phyloP scores from a whole-genome alignment of 1,284 basidiomycete genomes.

The Tilletiaria anomala region DNA sequence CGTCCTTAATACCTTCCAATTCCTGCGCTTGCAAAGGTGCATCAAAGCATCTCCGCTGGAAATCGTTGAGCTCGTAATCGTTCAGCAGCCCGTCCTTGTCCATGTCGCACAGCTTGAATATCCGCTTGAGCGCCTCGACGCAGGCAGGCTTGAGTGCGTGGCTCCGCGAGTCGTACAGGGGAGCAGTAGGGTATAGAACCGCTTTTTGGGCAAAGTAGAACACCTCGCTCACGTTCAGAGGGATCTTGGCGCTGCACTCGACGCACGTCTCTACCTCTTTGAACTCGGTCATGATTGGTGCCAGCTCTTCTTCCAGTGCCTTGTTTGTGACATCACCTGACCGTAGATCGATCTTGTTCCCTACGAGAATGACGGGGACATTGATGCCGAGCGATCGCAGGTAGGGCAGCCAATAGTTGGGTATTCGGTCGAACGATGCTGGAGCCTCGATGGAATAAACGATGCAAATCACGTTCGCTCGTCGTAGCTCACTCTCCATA shows the following conservation, averaged over 20 bases:
- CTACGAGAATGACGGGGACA: constrained; percentile 92
- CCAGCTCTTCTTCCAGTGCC: constrained; percentile 61
- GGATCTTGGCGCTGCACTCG: constrained; percentile 72
- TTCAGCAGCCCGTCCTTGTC: constrained; percentile 89
- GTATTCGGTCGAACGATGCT: constrained; percentile 88
- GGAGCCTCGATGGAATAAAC: constrained; percentile 89
- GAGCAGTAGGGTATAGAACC: constrained; percentile 89
- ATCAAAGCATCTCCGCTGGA: constrained; percentile 91
- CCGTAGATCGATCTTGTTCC: constrained; percentile 93
- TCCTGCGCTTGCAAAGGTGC: constrained; percentile 81
- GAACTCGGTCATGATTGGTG: constrained; percentile 38
- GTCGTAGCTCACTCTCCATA: constrained; percentile 82
- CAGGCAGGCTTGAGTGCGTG: constrained; percentile 75
- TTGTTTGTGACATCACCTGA: constrained; percentile 86
- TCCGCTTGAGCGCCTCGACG: constrained; percentile 69
- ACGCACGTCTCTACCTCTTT: constrained; percentile 79
- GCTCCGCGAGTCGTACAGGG: constrained; percentile 87
- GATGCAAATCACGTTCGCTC: constrained; percentile 93
- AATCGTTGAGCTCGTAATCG: constrained; percentile 82
- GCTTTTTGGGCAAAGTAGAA: constrained; percentile 99
- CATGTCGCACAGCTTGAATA: constrained; percentile 87
- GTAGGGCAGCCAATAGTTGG: constrained; percentile 96
- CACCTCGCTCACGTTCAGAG: constrained; percentile 83
- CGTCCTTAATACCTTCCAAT: constrained; percentile 50
- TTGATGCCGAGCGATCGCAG: constrained; percentile 78